These are phyloP conservation scores for Cunninghamia lanceolata DNA, from an alignment of 75 land plant species.

Conservation along the genomic window DNA sequence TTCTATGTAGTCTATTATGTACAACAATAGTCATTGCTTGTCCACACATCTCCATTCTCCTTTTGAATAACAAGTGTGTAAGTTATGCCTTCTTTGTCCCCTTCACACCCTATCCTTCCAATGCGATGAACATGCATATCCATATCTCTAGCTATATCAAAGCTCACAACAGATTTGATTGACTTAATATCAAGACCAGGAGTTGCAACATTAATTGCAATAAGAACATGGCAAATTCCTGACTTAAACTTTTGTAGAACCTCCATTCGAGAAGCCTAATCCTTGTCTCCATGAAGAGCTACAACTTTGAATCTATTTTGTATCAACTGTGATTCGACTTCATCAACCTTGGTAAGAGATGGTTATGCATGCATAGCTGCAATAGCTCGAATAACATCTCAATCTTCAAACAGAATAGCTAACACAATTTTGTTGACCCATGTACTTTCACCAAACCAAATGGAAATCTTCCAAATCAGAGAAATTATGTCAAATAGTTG, in stretches of 20 bases:
- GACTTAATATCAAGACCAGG: slow-evolving; percentile 98
- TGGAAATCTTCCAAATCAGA: too few relatives aligned
- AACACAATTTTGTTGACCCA: too few relatives aligned
- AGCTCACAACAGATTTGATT: slow-evolving; percentile 92
- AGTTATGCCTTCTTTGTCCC: slow-evolving; percentile 95
- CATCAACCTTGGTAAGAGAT: slow-evolving; percentile 91
- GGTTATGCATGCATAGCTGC: too few relatives aligned
- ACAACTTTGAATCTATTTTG: slow-evolving; percentile 79
- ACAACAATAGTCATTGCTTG: too few relatives aligned
- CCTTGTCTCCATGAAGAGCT: slow-evolving; percentile 97
- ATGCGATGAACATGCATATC: slow-evolving; percentile 97
- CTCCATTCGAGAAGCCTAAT: slow-evolving; percentile 95
- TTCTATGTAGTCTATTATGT: too few relatives aligned
- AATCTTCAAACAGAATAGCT: too few relatives aligned
- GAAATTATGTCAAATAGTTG: too few relatives aligned
- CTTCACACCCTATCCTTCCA: slow-evolving; percentile 98
- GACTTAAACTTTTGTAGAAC: slow-evolving; percentile 83
- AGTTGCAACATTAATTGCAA: slow-evolving; percentile 98
- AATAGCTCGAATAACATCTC: too few relatives aligned
- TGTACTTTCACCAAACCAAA: too few relatives aligned
- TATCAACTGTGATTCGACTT: slow-evolving; percentile 64
- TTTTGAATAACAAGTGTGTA: slow-evolving; percentile 88
- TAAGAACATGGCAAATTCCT: slow-evolving; percentile 82
- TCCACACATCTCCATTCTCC: too few relatives aligned
- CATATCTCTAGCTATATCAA: slow-evolving; percentile 95